Conservation (phyloP, 805 yeast genomes). For the Hermanozyma aechmeae region DNA sequence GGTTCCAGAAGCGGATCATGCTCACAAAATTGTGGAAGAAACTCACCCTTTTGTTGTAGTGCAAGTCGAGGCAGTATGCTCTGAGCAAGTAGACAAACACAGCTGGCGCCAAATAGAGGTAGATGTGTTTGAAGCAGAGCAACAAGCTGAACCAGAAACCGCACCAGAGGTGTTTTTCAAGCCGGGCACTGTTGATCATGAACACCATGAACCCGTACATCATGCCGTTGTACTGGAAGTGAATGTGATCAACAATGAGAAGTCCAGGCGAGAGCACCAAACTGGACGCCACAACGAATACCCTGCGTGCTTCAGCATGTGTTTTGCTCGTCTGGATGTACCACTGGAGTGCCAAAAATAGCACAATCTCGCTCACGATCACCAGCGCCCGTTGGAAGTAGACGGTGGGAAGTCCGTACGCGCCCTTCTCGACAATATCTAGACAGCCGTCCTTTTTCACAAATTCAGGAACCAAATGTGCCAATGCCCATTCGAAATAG, state of each 20-base stretch:
- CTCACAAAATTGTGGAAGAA: slow-evolving; percentile 17
- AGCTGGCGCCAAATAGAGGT: slow-evolving; percentile 89
- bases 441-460: slow-evolving; percentile 73
- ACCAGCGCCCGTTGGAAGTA: slow-evolving; percentile 80
- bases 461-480: slow-evolving; percentile 56
- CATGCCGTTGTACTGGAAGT: slow-evolving; percentile 95
- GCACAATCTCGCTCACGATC: slow-evolving; percentile 60
- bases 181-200: slow-evolving; percentile 63
- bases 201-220: slow-evolving; percentile 76
- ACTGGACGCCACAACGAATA: slow-evolving; percentile 73
- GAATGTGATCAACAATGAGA: slow-evolving; percentile 86
- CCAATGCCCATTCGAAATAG: slow-evolving; percentile 77
- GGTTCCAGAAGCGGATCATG: slow-evolving; percentile 45
- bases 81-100: slow-evolving; percentile 73
- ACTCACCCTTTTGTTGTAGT: slow-evolving; percentile 15
- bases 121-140: slow-evolving; percentile 91
- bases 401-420: slow-evolving; percentile 70
- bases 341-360: slow-evolving; percentile 65
- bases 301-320: slow-evolving; percentile 32
- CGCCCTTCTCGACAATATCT: slow-evolving; percentile 54
- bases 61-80: slow-evolving; percentile 53
- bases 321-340: slow-evolving; percentile 45
- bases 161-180: slow-evolving; percentile 46
- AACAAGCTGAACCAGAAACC: slow-evolving; percentile 66
- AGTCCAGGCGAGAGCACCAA: slow-evolving; percentile 84